These are phyloP conservation scores for Aspergillus saccharolyticus DNA, from an alignment of 495 filamentous ascomycete genomes.

Conservation along the genomic window DNA sequence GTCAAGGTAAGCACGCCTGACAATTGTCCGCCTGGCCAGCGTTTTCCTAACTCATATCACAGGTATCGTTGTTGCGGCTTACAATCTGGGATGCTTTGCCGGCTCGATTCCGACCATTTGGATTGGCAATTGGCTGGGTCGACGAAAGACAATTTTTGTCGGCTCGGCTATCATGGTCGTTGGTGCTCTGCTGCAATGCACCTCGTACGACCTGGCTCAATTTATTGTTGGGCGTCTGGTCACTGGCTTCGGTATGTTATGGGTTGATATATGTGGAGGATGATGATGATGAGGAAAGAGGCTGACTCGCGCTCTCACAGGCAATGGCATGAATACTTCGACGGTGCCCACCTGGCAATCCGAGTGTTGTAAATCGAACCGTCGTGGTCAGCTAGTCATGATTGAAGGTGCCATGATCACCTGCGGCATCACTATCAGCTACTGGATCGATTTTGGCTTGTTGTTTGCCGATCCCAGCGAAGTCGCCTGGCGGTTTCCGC, in stretches of 20 bases:
- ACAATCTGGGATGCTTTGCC: slow-evolving; percentile 61
- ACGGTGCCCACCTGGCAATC: slow-evolving; percentile 76
- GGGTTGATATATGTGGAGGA: neutral
- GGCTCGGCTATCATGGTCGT: slow-evolving; percentile 68
- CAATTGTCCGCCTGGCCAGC: neutral
- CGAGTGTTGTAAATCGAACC: slow-evolving; percentile 69
- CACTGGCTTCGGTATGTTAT: slow-evolving; percentile 48
- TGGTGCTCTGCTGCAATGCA: slow-evolving; percentile 58
- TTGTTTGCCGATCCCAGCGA: slow-evolving; percentile 58
- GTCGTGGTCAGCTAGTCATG: slow-evolving; percentile 74
- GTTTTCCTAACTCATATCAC: neutral
- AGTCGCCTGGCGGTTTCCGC: slow-evolving; percentile 69
- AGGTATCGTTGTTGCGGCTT: slow-evolving; percentile 59
- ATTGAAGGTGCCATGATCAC: slow-evolving; percentile 71
- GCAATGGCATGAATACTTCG: slow-evolving; percentile 58
- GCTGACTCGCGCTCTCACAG: slow-evolving; percentile 12
- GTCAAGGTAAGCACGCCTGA: slow-evolving; percentile 43
- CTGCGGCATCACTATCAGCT: slow-evolving; percentile 64
- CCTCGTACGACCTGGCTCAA: slow-evolving; percentile 56
- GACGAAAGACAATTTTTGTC: slow-evolving; percentile 63
- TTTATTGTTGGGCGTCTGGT: slow-evolving; percentile 62
- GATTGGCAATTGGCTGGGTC: slow-evolving; percentile 63
- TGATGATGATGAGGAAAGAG: neutral
- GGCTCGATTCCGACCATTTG: slow-evolving; percentile 56
- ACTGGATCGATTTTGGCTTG: slow-evolving; percentile 73